Base-by-base conservation (phyloP, 1,284 basidiomycete species). In the Phlebopus sp. region DNA sequence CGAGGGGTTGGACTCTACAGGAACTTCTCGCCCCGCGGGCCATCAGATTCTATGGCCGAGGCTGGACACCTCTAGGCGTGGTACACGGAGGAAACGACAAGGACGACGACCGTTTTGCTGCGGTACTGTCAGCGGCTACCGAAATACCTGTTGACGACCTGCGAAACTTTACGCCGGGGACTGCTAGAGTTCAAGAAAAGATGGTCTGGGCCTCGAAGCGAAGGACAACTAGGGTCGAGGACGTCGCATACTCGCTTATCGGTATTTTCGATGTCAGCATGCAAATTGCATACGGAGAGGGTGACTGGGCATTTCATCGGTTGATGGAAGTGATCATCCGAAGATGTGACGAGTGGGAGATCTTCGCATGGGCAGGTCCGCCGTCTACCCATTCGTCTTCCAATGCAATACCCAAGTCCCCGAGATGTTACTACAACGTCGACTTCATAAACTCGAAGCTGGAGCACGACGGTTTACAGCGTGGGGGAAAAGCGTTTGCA, bases 321-420 rank as follows among this genome's bases (percentile, higher is more conserved):
- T 34, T 60, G 37, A 59, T 60, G 59, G 53, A 59, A 30, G 47
- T 53, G 25, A 60, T 59, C 41, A 46, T 57, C 27, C 46, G 46
- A n/a, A 46, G 54, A 31, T 60, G 54, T 2, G 47, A 47, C 23
- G 59, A 60, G 17, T 53, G 47, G 49, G 58, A 50, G 2, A 58
- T 58, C 41, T 58, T 60, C 18, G 52, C 49, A 13, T 59, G 56
- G 56, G 55, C 55, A 15, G 52, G 57, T 7, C 35, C 43, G 1
- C 49, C 49, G 4, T 55, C 58, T 3, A 45, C 53, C 7, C 54
- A 55, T 34, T 35, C 35, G 29, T 41, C 46, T 36, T 53, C 54
- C 5, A 55, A n/a, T 17, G 47, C 50, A 2, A 49, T 55, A n/a
- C 43, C 53, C 15, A 43, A 47, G 14, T 57, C 52, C 2, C 55